A percentile compares a stretch with the other conserved stretches of the same genome.
Evolutionary conservation across 2,329 filamentous ascomycete genomes (phyloP).

Genomic region (Dendrostoma leiphaemia): DNA sequence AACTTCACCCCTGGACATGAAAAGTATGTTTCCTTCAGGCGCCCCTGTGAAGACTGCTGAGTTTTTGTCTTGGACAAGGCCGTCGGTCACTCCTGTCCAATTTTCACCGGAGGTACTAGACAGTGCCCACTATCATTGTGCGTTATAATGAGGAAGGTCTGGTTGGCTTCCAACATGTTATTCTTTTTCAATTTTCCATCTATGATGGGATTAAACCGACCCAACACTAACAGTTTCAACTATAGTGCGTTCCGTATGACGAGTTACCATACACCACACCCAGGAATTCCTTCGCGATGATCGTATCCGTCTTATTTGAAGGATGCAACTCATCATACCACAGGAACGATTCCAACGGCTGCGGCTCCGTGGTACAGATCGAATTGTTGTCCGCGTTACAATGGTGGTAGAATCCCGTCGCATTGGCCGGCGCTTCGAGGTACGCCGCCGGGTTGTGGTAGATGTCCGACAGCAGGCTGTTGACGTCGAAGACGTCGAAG

Average conservation of each 20-base stretch:
- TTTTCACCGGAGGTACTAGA: too few relatives aligned
- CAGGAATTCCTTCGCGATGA: conserved; percentile 28
- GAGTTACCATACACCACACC: conserved; percentile 23
- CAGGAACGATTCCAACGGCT: conserved; percentile 58
- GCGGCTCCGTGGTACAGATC: conserved; percentile 36
- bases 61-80: too few relatives aligned
- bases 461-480: conserved; percentile 64
- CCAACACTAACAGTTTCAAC: not conserved
- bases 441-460: conserved; percentile 59
- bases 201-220: too few relatives aligned
- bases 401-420: conserved; percentile 54
- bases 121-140: too few relatives aligned
- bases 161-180: too few relatives aligned
- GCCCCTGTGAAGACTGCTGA: too few relatives aligned
- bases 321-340: conserved; percentile 76
- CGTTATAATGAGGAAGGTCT: too few relatives aligned
- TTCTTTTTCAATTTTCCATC: too few relatives aligned
- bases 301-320: conserved; percentile 52
- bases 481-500: conserved; percentile 66
- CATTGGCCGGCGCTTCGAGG: conserved; percentile 62
- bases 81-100: too few relatives aligned
- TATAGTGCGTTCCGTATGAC: conserved; percentile 19
- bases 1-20: too few relatives aligned
- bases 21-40: too few relatives aligned
- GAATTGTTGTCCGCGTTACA: conserved; percentile 39